These are phyloP conservation scores for Populus deltoides DNA, from an alignment of 345 rosid species.

Conservation along the genomic window DNA sequence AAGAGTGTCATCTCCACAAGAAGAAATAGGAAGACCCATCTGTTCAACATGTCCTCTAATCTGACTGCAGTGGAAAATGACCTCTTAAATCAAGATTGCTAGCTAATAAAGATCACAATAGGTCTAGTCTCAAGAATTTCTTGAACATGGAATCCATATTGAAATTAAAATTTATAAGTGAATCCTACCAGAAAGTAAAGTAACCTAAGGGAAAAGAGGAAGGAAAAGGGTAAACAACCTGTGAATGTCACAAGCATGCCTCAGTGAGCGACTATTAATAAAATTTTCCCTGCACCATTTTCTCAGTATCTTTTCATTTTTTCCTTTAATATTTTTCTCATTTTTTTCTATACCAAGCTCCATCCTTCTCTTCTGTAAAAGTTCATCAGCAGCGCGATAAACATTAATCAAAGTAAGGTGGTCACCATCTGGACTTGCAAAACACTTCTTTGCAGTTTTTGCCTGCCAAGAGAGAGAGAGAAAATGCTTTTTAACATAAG, in stretches of 20 bases:
- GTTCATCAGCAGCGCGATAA: conserved; percentile 65
- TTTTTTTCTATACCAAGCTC: conserved; percentile 37
- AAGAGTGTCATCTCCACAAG: conserved; percentile 78
- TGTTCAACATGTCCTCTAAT: conserved; percentile 66
- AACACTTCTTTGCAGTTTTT: conserved; percentile 66
- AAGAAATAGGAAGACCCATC: conserved; percentile 69
- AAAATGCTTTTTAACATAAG: conserved; percentile 5
- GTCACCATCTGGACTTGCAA: conserved; percentile 88
- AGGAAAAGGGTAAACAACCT: conserved; percentile 34
- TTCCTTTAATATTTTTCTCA: conserved; percentile 22
- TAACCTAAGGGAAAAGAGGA: not conserved
- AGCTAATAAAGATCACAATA: not conserved
- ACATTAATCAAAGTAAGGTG: conserved; percentile 82
- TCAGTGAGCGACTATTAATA: conserved; percentile 67
- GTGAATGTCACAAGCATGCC: conserved; percentile 80
- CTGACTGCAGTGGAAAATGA: conserved; percentile 53
- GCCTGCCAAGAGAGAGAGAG: conserved; percentile 46
- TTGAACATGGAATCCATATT: not conserved
- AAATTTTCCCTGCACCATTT: conserved; percentile 93
- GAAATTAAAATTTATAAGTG: not conserved
- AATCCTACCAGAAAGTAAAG: not conserved
- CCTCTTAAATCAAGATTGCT: not conserved
- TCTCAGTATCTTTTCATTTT: conserved; percentile 47
- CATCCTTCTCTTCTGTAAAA: conserved; percentile 53
- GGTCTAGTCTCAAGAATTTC: not conserved